Evolutionary conservation across 129 eudicot genomes (phyloP), one percentile per base, ranked within the genome.

Genomic region (Centrapalus pauciflorus): DNA sequence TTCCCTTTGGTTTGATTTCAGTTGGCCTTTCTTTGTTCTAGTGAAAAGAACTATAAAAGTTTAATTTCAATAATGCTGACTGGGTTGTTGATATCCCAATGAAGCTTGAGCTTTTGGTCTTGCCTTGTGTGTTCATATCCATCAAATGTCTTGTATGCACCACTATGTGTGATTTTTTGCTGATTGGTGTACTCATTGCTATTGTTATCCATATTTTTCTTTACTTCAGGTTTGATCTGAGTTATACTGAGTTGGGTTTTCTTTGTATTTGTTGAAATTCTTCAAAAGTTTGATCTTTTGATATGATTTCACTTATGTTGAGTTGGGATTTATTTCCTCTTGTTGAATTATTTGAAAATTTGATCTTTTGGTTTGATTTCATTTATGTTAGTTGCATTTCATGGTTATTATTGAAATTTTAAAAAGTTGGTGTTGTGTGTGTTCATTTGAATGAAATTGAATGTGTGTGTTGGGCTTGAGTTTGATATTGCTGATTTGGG

Each of bases 371-470:
- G 1, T 27, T 10, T 37, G 17, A 46, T 60, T 58, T 46, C 26
- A 28, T 5, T 71, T 25, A 27, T 59, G 11, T 8, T 20, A 71
- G 14, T 56, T 55, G 73, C 67, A 73, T 56, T 77, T 29, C 46
- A 40, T 48, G 67, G 63, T 32, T 56, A 0, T 64, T 67, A 29
- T 60, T 71, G 13, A 4, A 12, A 4, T 40, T 26, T 2, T 7
- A 57, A 11, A 3, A 57, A 7, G 25, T 59, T 35, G 49, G 57
- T 69, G 30, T 9, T 72, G 1, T 56, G 41, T 27, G 48, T 76
- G 16, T 60, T 68, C 37, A 17, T 54, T 40, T 73, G 28, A 34
- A 37, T 26, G 64, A 38, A 50, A 65, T 16, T 10, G 48, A 59
- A 21, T 52, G 23, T 20, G 60, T 19, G 50, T 60, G 25, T n/a